Percentiles rank a stretch among this genome's conserved stretches.
These are phyloP conservation scores for Mixia osmundae DNA, from an alignment of 1,284 basidiomycete species.

Conservation along the genomic window DNA sequence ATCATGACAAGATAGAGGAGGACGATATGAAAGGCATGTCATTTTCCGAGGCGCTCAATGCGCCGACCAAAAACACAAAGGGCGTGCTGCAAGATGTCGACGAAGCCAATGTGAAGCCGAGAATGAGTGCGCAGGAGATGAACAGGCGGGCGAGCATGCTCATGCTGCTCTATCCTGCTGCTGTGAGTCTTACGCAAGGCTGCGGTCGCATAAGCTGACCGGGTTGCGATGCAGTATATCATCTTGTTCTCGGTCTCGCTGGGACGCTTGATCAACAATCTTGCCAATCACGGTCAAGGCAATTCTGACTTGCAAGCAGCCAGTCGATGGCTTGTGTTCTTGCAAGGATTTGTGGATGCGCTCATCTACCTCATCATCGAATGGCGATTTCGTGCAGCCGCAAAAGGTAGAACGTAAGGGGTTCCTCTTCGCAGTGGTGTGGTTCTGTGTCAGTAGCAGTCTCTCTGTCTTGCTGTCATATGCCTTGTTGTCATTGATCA, in stretches of 20 bases:
- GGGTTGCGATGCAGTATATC: neutral
- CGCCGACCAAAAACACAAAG: no score
- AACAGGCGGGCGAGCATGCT: slow-evolving; percentile 5
- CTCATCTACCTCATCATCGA: slow-evolving; percentile 9
- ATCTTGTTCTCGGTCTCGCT: neutral
- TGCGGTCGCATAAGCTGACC: neutral
- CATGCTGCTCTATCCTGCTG: slow-evolving; percentile 9
- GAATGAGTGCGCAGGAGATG: slow-evolving; percentile 5
- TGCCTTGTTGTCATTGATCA: neutral
- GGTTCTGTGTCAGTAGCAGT: neutral
- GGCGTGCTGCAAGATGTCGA: no score
- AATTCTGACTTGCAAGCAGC: neutral
- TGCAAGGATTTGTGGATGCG: slow-evolving; percentile 5
- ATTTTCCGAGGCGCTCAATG: no score
- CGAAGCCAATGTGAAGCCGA: neutral
- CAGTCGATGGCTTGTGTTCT: neutral
- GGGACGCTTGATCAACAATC: neutral
- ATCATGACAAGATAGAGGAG: no score
- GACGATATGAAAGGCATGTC: no score
- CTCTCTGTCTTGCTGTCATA: no score
- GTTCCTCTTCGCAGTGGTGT: neutral
- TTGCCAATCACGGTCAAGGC: neutral
- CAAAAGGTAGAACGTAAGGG: neutral
- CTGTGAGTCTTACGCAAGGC: slow-evolving; percentile 1
- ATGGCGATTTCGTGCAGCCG: slow-evolving; percentile 6